Conservation (phyloP, 352 stramenopile species). For the Globisporangium mamillatum region DNA sequence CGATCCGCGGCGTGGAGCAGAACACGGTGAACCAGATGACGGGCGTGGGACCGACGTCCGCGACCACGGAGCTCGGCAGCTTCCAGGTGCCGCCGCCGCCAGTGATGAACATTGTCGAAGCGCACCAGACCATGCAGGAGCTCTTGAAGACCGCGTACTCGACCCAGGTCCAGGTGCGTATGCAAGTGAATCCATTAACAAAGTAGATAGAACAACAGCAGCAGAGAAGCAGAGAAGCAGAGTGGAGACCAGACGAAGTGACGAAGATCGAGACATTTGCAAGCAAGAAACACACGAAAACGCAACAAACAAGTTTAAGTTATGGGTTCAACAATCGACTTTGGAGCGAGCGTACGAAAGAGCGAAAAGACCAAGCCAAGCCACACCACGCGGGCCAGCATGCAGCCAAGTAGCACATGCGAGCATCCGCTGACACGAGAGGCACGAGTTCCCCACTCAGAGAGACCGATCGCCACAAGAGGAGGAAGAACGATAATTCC, state of each 20-base stretch:
- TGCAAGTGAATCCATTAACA: conserved; percentile 69
- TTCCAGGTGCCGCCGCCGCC: conserved; percentile 41
- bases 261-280: not conserved
- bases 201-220: conserved; percentile 17
- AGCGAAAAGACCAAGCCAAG: not conserved
- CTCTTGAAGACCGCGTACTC: conserved; percentile 79
- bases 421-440: not conserved
- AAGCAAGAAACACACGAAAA: not conserved
- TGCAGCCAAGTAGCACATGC: too few species aligned
- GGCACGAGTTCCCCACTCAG: not conserved
- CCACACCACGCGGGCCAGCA: not conserved
- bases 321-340: conserved; percentile 22
- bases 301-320: conserved; percentile 27
- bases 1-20: conserved; percentile 74
- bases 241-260: not conserved
- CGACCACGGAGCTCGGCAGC: conserved; percentile 22
- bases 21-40: conserved; percentile 57
- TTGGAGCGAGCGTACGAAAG: not conserved
- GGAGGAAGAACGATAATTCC: not conserved
- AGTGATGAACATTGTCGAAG: conserved; percentile 63
- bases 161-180: conserved; percentile 77
- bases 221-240: not conserved
- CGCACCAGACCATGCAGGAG: conserved; percentile 81
- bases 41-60: conserved; percentile 12
- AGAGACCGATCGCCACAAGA: not conserved